Evolutionary conservation across 2,329 filamentous ascomycete species (phyloP), one percentile per base, ranked within the genome.

Genomic region (Aspergillus sclerotialis): DNA sequence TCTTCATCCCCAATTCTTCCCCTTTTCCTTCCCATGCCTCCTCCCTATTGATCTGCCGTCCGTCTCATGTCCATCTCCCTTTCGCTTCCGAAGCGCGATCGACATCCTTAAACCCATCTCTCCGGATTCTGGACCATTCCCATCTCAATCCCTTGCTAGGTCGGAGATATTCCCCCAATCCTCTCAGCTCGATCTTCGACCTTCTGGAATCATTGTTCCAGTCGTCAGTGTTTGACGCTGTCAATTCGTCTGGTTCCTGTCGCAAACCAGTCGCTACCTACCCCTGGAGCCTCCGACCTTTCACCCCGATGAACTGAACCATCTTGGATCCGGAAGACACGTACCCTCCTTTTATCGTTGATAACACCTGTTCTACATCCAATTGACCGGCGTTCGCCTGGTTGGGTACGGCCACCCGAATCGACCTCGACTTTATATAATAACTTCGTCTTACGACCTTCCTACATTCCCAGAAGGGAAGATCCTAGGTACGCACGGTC

Each of bases 1-100:
- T 32, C 30, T 26, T 9, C 15, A 8, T 13, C 23, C 25, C 30
- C 24, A 23, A 11, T 17, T 21, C 23, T 35, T 26, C 27, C 34
- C 17, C 13, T 27, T 15, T 33, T 18, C 28, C n/a, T 18, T 32
- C 15, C 37, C 10, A 9, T 24, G 19, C 27, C 23, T 19, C 27
- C 19, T 25, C n/a, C 25, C 28, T 7, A 16, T 15, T 40, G 7
- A 13, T 23, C 11, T 27, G 23, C 15, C 11, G 16, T n/a, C 8
- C n/a, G 18, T 19, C 29, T 12, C 29, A 15, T 12, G 17, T 11
- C 29, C 12, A 17, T 31, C 17, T n/a, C 7, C 26, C 5, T 28
- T n/a, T 28, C 26, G 8, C 23, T 10, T 10, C 19, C 18, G 11
- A n/a, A 7, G 13, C 14, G 15, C 21, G 13, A 13, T 13, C 31